Percentiles rank a stretch among this genome's conserved stretches.
phyloP scores from a whole-genome alignment of 345 rosid species.

The Gossypium arboreum region DNA sequence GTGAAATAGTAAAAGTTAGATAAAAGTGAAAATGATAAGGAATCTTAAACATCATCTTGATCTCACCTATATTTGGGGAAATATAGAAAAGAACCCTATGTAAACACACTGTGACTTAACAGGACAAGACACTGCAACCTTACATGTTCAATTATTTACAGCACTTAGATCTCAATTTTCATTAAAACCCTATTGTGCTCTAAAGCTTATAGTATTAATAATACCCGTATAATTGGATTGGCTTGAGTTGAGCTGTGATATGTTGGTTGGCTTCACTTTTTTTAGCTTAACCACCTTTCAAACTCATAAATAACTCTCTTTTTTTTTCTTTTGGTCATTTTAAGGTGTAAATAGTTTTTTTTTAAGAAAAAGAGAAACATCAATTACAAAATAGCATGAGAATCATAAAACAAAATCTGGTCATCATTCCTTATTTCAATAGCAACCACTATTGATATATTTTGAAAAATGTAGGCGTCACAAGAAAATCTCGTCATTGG shows the following conservation, averaged over 20 bases:
- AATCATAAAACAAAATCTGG: too few relatives aligned
- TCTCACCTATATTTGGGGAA: not conserved
- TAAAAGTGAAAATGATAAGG: not conserved
- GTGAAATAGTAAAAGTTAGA: not conserved
- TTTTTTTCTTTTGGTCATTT: not conserved
- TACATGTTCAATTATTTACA: not conserved
- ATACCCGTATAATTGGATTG: not conserved
- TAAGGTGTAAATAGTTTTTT: too few relatives aligned
- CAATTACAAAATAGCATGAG: too few relatives aligned
- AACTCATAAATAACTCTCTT: not conserved
- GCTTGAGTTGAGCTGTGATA: not conserved
- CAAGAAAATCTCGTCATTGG: too few relatives aligned
- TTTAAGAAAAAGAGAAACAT: too few relatives aligned
- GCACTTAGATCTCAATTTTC: not conserved
- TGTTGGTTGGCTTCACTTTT: too few relatives aligned
- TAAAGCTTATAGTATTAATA: too few relatives aligned
- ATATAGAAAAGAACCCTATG: constrained; percentile 2
- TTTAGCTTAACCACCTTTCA: not conserved
- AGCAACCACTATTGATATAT: too few relatives aligned
- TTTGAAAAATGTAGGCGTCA: too few relatives aligned
- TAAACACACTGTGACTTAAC: not conserved
- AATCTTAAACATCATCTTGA: not conserved
- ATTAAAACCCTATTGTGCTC: not conserved
- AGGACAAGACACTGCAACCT: not conserved
- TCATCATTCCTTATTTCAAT: too few relatives aligned